Conservation (phyloP, 192 early-diverging fungal species). For the Umbelopsis ramanniana region DNA sequence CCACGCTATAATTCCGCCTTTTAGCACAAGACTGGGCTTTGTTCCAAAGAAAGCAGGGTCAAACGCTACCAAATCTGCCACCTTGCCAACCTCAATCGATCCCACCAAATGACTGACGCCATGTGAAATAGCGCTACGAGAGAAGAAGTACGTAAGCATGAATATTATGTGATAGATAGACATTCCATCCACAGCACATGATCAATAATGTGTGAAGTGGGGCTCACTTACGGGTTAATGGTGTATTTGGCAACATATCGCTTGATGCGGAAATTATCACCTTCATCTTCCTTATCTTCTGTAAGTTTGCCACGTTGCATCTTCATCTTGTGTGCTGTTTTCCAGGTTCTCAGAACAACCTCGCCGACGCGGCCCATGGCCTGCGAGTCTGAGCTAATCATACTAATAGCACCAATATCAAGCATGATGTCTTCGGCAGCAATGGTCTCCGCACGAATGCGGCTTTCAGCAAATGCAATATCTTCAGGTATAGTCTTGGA, state of each 20-base stretch:
- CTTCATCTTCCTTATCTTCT: constrained; percentile 51
- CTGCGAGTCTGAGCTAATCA: constrained; percentile 93
- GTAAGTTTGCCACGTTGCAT: constrained; percentile 70
- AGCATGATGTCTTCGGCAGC: constrained; percentile 96
- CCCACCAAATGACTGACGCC: constrained; percentile 89
- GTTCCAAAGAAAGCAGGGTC: constrained; percentile 85
- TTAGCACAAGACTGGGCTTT: constrained; percentile 85
- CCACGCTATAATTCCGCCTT: constrained; percentile 87
- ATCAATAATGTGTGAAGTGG: not conserved
- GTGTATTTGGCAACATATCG: constrained; percentile 98
- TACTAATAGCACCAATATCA: constrained; percentile 92
- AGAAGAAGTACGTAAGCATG: not conserved
- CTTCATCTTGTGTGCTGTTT: constrained; percentile 96
- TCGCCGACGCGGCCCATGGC: constrained; percentile 98
- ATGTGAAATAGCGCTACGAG: constrained; percentile 77
- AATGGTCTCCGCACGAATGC: constrained; percentile 97
- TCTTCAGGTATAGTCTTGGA: constrained; percentile 94
- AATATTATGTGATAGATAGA: not conserved
- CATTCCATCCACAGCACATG: not conserved
- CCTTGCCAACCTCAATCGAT: constrained; percentile 90
- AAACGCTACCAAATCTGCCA: constrained; percentile 94
- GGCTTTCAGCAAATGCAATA: constrained; percentile 94
- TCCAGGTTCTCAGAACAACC: constrained; percentile 91
- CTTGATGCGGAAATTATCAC: constrained; percentile 88
- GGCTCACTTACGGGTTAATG: constrained; percentile 83